Evolutionary conservation across 805 yeast species (phyloP), one percentile per base, ranked within the genome.

Genomic region (Candida dajiaensis): DNA sequence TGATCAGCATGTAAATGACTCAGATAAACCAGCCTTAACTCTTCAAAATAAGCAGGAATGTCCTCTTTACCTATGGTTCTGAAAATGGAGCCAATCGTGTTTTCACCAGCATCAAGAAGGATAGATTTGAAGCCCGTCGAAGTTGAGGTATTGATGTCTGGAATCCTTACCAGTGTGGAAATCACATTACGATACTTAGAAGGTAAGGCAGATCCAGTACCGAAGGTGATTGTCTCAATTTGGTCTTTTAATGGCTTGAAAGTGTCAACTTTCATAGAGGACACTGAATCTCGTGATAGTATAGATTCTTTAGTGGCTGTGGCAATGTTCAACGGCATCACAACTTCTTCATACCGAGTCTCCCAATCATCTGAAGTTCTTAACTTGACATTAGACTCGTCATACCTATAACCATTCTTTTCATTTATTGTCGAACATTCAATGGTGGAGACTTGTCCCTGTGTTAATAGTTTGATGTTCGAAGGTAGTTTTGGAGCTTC

Each of bases 1-100:
- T 94, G 99, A 62, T 94, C 99, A 0, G 98, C 99, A 65, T 94
- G 99, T 56, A 92, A 70, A 70, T 94, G 99, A 55, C 95, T 85
- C 45, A 94, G 68, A 57, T 78, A 86, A 19, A 92, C 69, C 45
- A 87, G 48, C 28, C 75, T 68, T 47, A 90, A 65, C 56, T 90
- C 95, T 37, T 66, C 53, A 51, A 90, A 71, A 2, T 85, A 64
- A 20, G 60, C 58, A 2, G 58, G 56, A 2, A 70, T 51, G 16
- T 73, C 73, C 1, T 67, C 68, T 10, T 71, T 68, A 0, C 82
- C 81, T 50, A 80, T 80, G 47, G 78, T 70, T 53, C 98, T 76
- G 28, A 68, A 62, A 50, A 94, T 64, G 0, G 86, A 67, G 2
- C 95, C 96, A 20, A 84, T 57, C 0, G 98, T 88, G 49, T 88